These are phyloP conservation scores for Globisporangium cylindrosporum DNA, from an alignment of 352 stramenopile genomes.

Conservation along the genomic window DNA sequence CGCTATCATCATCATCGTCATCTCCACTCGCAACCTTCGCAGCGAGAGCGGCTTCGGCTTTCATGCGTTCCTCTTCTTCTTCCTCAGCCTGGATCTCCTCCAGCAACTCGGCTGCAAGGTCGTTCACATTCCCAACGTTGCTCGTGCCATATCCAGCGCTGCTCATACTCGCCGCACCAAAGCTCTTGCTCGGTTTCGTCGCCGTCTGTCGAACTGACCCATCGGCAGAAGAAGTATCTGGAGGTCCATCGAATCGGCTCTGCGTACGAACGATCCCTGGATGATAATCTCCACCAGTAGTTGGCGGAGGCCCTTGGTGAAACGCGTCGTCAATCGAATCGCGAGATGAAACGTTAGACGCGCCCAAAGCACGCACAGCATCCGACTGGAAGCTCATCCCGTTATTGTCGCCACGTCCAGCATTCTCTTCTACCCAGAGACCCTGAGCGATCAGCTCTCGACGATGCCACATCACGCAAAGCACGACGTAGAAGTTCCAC, in stretches of 20 bases:
- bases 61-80: constrained; percentile 32
- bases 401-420: constrained; percentile 18
- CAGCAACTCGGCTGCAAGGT: constrained; percentile 44
- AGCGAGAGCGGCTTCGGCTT: constrained; percentile 14
- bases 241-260: neutral
- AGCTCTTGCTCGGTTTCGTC: constrained; percentile 23
- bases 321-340: constrained; percentile 81
- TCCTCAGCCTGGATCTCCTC: constrained; percentile 50
- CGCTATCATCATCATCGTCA: constrained; percentile 10
- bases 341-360: constrained; percentile 57
- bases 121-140: constrained; percentile 30
- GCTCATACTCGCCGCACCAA: constrained; percentile 27
- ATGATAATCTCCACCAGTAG: constrained; percentile 4
- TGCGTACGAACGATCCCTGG: neutral
- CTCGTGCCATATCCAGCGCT: constrained; percentile 27
- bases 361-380: constrained; percentile 32
- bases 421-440: constrained; percentile 54
- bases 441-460: constrained; percentile 75
- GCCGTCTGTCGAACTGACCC: constrained; percentile 1
- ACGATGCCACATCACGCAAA: constrained; percentile 78
- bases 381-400: constrained; percentile 46
- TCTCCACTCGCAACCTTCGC: constrained; percentile 14
- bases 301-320: constrained; percentile 19
- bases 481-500: constrained; percentile 83
- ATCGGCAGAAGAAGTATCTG: neutral